Evolutionary conservation across 495 filamentous ascomycete species (phyloP), one percentile per base, ranked within the genome.

Genomic region (Apiosordaria backusii): DNA sequence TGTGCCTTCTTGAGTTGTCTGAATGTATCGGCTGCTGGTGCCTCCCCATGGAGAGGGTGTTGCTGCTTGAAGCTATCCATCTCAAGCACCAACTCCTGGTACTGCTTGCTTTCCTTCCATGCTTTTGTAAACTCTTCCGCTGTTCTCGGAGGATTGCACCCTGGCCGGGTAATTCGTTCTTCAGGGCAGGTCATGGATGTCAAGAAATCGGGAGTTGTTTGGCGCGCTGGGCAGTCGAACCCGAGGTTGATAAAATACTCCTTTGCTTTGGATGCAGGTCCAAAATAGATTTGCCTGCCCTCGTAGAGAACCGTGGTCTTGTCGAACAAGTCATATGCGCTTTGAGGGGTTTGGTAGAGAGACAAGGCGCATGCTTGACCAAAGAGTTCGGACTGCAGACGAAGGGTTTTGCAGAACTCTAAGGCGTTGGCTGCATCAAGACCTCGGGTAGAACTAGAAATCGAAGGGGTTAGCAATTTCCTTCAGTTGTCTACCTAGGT

Each of bases 191-290:
- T 92, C 26, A 92, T 79, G 9, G 88, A 87, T n/a, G 91, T 93
- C 24, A 94, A 77, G 78, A 93, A 86, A 79, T 91, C 80, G 84
- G 88, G 87, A 1, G 89, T 89, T 9, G 89, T 93, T 61, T 86
- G 86, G 29, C 90, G 79, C 0, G 86, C 80, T 0, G 87, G 86
- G 65, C 86, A 90, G 63, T 85, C 59, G 76, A 83, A 90, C 25
- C 87, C 86, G 74, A 88, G 82, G 1, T 80, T 71, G 29, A 77
- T 78, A 67, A 90, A 89, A 67, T 86, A 90, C 1, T 76, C 71
- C 65, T 80, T 84, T 18, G 88, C 87, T 13, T 76, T 64, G 22
- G 75, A 70, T n/a, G 77, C 81, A 0, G 80, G 83, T 0, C 88
- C 87, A 59, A 87, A 90, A 76, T 84, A 90, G 45, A 89, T 88